A percentile compares a stretch with the other conserved stretches of the same genome.
These are phyloP conservation scores for Bombardia bombarda DNA, from an alignment of 495 filamentous ascomycete species.

Conservation along the genomic window DNA sequence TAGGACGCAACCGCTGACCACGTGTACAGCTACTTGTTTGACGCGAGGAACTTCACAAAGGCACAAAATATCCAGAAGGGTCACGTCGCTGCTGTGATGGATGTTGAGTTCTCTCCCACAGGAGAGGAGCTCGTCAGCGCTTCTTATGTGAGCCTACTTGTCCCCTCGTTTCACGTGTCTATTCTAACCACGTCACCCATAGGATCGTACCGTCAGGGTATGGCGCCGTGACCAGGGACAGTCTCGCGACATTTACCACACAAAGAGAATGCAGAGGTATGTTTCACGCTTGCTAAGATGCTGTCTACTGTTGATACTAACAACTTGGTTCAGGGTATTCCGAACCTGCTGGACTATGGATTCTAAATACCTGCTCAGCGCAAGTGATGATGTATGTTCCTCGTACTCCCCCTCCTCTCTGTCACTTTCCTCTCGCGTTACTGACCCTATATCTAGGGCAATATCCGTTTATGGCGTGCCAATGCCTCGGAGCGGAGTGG, in stretches of 20 bases:
- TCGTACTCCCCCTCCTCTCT: neutral
- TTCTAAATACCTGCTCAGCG: conserved; percentile 76
- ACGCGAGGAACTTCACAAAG: conserved; percentile 42
- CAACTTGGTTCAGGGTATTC: conserved; percentile 41
- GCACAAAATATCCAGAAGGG: conserved; percentile 79
- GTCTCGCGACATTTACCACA: conserved; percentile 91
- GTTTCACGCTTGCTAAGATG: neutral
- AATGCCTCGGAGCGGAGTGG: conserved; percentile 80
- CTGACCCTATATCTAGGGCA: conserved; percentile 45
- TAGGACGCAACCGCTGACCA: conserved; percentile 6
- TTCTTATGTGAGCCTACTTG: conserved; percentile 67
- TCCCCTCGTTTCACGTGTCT: conserved; percentile 54
- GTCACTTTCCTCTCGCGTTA: no score
- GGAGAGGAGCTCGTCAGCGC: conserved; percentile 90
- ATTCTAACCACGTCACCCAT: conserved; percentile 16
- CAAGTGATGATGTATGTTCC: conserved; percentile 60
- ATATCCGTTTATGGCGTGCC: conserved; percentile 84
- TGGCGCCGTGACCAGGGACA: conserved; percentile 77
- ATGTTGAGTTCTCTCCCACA: conserved; percentile 89
- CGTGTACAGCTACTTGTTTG: conserved; percentile 22
- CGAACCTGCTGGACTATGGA: conserved; percentile 77
- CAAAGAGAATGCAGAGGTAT: conserved; percentile 80
- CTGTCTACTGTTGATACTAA: no score
- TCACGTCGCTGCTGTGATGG: conserved; percentile 95
- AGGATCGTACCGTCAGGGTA: conserved; percentile 45